Evolutionary conservation across 371 early-diverging fungal genomes (phyloP).

Genomic region (Mortierella polycephala): DNA sequence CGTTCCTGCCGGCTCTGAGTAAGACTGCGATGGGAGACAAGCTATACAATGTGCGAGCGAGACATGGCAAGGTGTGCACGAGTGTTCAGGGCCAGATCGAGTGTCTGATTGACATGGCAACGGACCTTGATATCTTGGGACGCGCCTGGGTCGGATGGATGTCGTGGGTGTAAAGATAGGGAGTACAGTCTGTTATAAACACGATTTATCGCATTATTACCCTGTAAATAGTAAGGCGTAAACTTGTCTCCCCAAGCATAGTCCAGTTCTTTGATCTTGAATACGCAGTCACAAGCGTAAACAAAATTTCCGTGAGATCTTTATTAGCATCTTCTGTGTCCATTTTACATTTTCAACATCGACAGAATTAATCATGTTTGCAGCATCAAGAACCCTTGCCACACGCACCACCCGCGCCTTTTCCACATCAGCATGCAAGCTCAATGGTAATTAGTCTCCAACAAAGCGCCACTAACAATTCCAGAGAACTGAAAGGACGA

Average conservation of each 20-base stretch:
- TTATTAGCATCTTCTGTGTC: background rate
- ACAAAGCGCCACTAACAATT: no score
- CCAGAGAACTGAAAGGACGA: no score
- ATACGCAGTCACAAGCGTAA: background rate
- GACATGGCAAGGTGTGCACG: constrained; percentile 57
- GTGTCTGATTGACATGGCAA: constrained; percentile 78
- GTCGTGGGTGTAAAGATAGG: constrained; percentile 57
- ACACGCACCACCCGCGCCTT: constrained; percentile 32
- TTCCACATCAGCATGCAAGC: constrained; percentile 29
- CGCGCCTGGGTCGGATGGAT: constrained; percentile 80
- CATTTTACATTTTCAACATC: constrained; percentile 4
- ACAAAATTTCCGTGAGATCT: constrained; percentile 7
- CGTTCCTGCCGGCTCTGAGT: constrained; percentile 56
- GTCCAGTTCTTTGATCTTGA: no score
- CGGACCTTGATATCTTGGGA: constrained; percentile 75
- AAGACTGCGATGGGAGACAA: constrained; percentile 63
- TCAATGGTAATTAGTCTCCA: constrained; percentile 27
- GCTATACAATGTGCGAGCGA: constrained; percentile 56
- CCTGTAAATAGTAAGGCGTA: no score
- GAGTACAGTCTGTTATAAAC: no score
- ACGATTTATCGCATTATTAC: no score
- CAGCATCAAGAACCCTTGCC: constrained; percentile 33
- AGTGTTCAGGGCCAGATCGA: constrained; percentile 74
- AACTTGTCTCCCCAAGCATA: no score
- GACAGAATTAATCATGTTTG: constrained; percentile 23